A percentile compares a stretch with the other conserved stretches of the same genome.
Evolutionary conservation across 306 rosid species (phyloP).

Genomic region (Medicago ruthenica): DNA sequence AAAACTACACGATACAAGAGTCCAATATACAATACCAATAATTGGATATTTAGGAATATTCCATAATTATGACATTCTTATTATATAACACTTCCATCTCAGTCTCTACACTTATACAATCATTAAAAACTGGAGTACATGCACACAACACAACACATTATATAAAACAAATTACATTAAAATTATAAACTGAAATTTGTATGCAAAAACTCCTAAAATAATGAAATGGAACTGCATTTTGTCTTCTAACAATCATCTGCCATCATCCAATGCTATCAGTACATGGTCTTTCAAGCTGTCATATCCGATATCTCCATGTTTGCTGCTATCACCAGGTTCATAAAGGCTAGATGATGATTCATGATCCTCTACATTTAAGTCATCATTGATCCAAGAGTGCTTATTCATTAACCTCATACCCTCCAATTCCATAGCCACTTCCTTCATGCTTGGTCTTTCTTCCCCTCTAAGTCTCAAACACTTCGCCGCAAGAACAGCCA

Average conservation of each 20-base stretch:
- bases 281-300: slow-evolving; percentile 10
- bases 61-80: not conserved
- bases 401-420: slow-evolving; percentile 28
- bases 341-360: slow-evolving; percentile 4
- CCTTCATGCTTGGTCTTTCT: slow-evolving; percentile 55
- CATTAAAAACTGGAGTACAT: not conserved
- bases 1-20: not conserved
- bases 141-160: not conserved
- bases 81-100: not conserved
- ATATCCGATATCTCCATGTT: not conserved
- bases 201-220: not conserved
- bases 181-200: not conserved
- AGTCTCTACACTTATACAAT: not conserved
- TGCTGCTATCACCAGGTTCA: slow-evolving; percentile 27
- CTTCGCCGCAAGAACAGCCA: slow-evolving; percentile 32
- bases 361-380: slow-evolving; percentile 9
- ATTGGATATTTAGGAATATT: not conserved
- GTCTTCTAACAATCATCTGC: slow-evolving; percentile 20
- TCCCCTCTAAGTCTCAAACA: slow-evolving; percentile 53
- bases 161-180: not conserved
- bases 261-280: not conserved
- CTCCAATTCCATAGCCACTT: slow-evolving; percentile 56
- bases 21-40: not conserved
- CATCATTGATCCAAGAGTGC: slow-evolving; percentile 12
- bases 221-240: no score